These are phyloP conservation scores for Penicillium olsonii DNA, from an alignment of 2,329 filamentous ascomycete species.

Conservation along the genomic window DNA sequence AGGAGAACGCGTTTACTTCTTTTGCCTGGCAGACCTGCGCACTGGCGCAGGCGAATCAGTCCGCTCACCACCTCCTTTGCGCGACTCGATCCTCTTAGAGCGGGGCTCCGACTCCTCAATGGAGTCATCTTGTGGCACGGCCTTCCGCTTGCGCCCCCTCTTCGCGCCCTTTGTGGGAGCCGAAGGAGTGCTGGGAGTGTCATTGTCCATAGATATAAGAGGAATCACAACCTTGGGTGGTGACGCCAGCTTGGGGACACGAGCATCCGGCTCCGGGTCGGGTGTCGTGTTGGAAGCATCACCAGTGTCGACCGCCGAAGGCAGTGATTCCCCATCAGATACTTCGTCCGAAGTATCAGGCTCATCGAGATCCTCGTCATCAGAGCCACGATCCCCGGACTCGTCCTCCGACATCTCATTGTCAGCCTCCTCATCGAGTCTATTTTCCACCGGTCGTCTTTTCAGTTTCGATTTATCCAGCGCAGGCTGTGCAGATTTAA, in stretches of 20 bases:
- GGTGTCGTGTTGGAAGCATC: constrained; percentile 27
- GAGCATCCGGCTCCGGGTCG: constrained; percentile 9
- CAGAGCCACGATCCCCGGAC: not conserved
- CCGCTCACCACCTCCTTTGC: constrained; percentile 18
- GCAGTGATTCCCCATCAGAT: constrained; percentile 19
- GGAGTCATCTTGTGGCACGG: constrained; percentile 11
- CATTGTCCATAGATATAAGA: not conserved
- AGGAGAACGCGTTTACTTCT: constrained; percentile 22
- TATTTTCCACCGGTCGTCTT: constrained; percentile 6
- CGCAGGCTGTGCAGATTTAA: constrained; percentile 38
- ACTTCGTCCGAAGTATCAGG: constrained; percentile 18
- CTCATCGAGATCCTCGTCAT: constrained; percentile 11
- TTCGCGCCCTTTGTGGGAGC: not conserved
- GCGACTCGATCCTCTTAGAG: constrained; percentile 28
- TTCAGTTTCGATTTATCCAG: constrained; percentile 27
- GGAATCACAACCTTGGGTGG: constrained; percentile 19
- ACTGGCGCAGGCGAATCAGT: constrained; percentile 19
- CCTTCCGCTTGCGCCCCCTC: constrained; percentile 6
- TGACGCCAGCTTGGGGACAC: constrained; percentile 5
- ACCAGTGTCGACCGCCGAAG: constrained; percentile 15
- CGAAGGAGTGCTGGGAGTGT: too few species aligned
- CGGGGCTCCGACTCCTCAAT: constrained; percentile 8
- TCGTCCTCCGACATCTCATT: not conserved
- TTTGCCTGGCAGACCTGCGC: constrained; percentile 33
- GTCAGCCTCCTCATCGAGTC: constrained; percentile 13